Evolutionary conservation across 1,284 basidiomycete species (phyloP), one percentile per base, ranked within the genome.

Genomic region (Mycosarcoma mackinlayi): DNA sequence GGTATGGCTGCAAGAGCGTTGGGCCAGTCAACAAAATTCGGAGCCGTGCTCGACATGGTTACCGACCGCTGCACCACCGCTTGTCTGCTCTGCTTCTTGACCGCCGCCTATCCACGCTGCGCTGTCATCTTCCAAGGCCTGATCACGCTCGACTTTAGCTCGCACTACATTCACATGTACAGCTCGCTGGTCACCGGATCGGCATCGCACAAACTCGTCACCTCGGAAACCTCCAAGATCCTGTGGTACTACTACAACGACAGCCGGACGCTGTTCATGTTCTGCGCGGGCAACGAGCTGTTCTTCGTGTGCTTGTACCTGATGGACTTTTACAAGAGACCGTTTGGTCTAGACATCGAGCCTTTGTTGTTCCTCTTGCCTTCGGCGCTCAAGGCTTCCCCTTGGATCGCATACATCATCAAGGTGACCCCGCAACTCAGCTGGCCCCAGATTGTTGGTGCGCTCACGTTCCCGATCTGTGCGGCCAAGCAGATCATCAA

Each of bases 141-240:
- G 66, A 98, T 99, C 84, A 89, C 94, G 0, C 89, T 99, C 68
- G 96, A 99, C 84, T 99, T 99, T 83, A 91, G 91, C 72, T 95
- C 93, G 78, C 95, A 99, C 84, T 99, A 98, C 85, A 98, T 99
- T 88, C 96, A 98, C 86, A 99, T 99, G 95, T 97, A 98, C 85
- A 95, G 95, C 77, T 96, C 96, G 33, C 88, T 98, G 45, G 87
- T 92, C 30, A 95, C 94, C 24, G 96, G 96, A 33, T 92, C 93
- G 7, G 86, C 88, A 56, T 95, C 92, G 77, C 95, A 98, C 86
- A 98, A 98, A 84, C 84, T 89, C 31, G 92, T 98, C 33, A 91
- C 89, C 27, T 91, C 90, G 81, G 92, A 96, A 75, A 93, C 95
- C 77, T 95, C 93, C 81, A 87, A 90, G 56, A 94, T 98, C 74